Conservation (phyloP, 495 filamentous ascomycete species). For the Talaromyces nanjingensis region DNA sequence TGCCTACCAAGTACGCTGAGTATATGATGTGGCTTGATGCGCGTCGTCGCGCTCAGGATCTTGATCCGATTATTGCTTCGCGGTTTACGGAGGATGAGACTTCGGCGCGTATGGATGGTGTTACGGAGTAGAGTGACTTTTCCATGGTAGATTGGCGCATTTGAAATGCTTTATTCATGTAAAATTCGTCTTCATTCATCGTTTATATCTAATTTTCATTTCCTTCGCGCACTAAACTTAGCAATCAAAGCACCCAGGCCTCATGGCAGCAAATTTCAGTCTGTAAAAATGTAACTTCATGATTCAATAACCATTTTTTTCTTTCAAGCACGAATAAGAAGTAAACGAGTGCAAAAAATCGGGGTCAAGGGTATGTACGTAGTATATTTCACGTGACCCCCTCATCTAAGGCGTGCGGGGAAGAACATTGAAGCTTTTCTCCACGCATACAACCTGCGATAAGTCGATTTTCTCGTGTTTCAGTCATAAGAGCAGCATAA, state of each 20-base stretch:
- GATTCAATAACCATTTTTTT: neutral
- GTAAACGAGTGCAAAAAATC: neutral
- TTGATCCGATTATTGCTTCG: conserved; percentile 25
- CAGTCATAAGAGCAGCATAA: too few relatives aligned
- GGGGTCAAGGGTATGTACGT: neutral
- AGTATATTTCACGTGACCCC: neutral
- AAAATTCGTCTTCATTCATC: neutral
- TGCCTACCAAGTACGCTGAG: conserved; percentile 68
- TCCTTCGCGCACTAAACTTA: neutral
- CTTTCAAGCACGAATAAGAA: neutral
- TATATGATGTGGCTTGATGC: conserved; percentile 79
- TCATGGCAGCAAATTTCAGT: neutral
- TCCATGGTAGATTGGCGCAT: neutral
- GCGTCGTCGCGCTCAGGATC: conserved; percentile 48
- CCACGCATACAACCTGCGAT: neutral
- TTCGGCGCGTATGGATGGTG: conserved; percentile 35
- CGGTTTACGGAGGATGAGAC: conserved; percentile 30
- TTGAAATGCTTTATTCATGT: neutral
- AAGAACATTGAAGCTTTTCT: neutral
- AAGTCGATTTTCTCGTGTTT: neutral
- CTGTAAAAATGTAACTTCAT: neutral
- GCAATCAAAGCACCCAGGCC: neutral
- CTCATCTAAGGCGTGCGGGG: neutral
- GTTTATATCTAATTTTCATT: neutral
- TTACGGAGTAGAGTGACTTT: conserved; percentile 31